A percentile compares a stretch with the other conserved stretches of the same genome.
Evolutionary conservation across 225 moss, liverwort and hornwort species (phyloP).

Genomic region (Physcomitrellopsis africana): DNA sequence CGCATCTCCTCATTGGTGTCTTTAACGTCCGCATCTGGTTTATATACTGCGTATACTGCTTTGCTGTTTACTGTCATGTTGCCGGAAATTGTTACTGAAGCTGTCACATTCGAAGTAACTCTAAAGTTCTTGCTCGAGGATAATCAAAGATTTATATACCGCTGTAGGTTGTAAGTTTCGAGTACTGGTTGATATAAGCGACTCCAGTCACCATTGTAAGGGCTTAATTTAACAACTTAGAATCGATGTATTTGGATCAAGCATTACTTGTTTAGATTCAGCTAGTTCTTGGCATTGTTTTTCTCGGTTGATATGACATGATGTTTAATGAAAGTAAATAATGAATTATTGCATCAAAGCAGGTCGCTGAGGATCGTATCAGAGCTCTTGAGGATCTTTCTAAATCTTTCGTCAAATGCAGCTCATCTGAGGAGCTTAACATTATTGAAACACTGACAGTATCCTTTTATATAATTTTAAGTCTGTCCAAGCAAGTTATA

Average conservation of each 20-base stretch:
- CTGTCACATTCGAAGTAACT: conserved; percentile 8
- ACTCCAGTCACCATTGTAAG: background rate
- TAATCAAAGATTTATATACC: background rate
- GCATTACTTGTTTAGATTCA: background rate
- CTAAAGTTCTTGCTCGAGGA: background rate
- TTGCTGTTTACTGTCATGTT: background rate
- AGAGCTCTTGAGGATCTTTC: conserved; percentile 57
- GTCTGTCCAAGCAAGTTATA: conserved; percentile 13
- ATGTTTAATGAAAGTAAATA: conserved; percentile 12
- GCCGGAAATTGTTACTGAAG: background rate
- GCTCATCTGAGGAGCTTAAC: conserved; percentile 43
- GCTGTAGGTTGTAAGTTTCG: background rate
- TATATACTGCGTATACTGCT: background rate
- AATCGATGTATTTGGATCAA: conserved; percentile 5
- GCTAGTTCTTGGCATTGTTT: background rate
- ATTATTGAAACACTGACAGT: conserved; percentile 64
- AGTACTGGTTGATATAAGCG: background rate
- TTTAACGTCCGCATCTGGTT: background rate
- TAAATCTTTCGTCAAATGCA: conserved; percentile 47
- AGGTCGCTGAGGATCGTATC: conserved; percentile 61
- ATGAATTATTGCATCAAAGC: conserved; percentile 27
- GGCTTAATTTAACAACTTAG: background rate
- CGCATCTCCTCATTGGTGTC: background rate
- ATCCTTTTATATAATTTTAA: conserved; percentile 49
- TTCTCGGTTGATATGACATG: conserved; percentile 6